Percentiles rank a stretch among this genome's conserved stretches.
These are phyloP conservation scores for Coffea canephora DNA, from an alignment of 257 asterid species.

Conservation along the genomic window DNA sequence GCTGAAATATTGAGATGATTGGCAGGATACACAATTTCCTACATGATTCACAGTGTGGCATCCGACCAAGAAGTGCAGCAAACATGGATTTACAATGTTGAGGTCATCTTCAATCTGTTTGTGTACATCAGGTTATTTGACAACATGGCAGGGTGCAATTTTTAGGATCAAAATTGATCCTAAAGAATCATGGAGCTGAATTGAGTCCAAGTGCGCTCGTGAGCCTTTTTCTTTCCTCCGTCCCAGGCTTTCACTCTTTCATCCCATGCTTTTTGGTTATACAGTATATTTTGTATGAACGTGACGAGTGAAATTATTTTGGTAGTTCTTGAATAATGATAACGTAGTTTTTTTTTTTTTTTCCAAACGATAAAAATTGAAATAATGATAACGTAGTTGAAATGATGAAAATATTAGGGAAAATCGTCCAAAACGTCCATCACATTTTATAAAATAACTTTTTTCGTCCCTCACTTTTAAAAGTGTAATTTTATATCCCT, in stretches of 20 bases:
- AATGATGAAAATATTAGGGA: no score
- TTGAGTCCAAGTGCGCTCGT: no score
- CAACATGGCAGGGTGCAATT: background rate
- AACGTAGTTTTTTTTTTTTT: no score
- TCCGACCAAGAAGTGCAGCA: background rate
- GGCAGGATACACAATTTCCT: conserved; percentile 41
- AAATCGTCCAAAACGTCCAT: no score
- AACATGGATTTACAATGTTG: background rate
- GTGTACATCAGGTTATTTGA: background rate
- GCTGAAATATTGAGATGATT: background rate
- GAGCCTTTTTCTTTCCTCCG: background rate
- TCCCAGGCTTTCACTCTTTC: background rate
- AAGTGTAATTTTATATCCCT: no score
- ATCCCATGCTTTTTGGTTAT: no score
- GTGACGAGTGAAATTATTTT: background rate
- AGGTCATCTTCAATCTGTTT: background rate
- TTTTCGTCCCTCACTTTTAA: no score
- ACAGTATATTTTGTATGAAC: background rate
- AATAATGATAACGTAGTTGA: no score
- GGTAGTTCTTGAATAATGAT: no score
- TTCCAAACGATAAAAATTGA: no score
- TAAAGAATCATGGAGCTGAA: no score
- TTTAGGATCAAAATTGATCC: background rate
- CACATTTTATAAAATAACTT: no score
- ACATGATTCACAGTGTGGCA: conserved; percentile 15